These are phyloP conservation scores for Cymodocea nodosa DNA, from an alignment of 116 monocot genomes.

Conservation along the genomic window DNA sequence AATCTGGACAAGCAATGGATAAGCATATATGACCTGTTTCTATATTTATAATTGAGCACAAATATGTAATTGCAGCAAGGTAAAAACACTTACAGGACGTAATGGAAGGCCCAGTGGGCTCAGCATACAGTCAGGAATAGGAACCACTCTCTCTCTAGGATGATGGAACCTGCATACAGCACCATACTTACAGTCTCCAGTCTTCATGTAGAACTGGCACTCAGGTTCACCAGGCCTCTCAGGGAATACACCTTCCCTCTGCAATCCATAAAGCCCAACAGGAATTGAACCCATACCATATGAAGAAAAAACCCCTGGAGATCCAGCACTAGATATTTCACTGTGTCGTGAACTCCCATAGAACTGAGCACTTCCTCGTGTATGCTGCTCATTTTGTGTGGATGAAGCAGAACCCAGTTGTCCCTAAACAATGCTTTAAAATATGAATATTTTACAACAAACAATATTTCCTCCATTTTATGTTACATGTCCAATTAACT, in stretches of 20 bases:
- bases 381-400: constrained; percentile 45
- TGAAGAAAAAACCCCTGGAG: constrained; percentile 51
- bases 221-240: constrained; percentile 90
- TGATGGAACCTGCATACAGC: constrained; percentile 88
- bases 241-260: constrained; percentile 79
- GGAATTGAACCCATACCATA: constrained; percentile 46
- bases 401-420: constrained; percentile 54
- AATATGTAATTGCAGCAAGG: background rate
- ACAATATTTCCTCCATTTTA: too few relatives aligned
- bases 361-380: constrained; percentile 21
- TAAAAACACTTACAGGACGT: constrained; percentile 62
- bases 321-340: constrained; percentile 28
- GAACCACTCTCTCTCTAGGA: constrained; percentile 73
- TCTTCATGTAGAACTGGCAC: constrained; percentile 97
- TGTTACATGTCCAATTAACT: too few relatives aligned
- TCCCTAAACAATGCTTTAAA: constrained; percentile 29
- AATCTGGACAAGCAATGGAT: too few relatives aligned
- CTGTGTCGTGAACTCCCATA: constrained; percentile 40
- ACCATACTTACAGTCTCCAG: constrained; percentile 98
- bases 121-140: constrained; percentile 65
- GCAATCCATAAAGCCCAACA: constrained; percentile 54
- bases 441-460: background rate
- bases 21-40: too few relatives aligned
- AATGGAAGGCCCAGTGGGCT: constrained; percentile 83
- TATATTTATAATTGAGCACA: too few relatives aligned